Conservation (phyloP, 2,329 filamentous ascomycete species). For the Zelopaecilomyces penicillatus region DNA sequence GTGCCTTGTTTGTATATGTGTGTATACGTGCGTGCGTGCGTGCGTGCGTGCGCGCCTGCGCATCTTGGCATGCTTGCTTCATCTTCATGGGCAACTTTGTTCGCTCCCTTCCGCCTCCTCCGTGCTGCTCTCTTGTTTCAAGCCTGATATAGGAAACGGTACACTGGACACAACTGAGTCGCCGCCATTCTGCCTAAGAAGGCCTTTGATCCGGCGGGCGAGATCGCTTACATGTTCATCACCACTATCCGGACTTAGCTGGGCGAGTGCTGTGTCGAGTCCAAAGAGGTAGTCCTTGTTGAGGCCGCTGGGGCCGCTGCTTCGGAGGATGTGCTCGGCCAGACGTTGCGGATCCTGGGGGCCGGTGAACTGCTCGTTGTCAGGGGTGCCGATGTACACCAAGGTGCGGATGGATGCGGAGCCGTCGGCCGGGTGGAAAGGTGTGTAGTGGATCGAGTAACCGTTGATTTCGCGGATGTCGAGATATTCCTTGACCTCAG, state of each 20-base stretch:
- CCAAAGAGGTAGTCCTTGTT: conserved; percentile 85
- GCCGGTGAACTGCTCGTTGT: conserved; percentile 86
- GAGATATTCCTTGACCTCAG: conserved; percentile 79
- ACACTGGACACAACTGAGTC: conserved; percentile 9
- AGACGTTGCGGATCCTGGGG: conserved; percentile 70
- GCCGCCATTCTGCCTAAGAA: conserved; percentile 28
- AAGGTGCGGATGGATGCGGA: conserved; percentile 45
- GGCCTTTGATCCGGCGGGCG: conserved; percentile 58
- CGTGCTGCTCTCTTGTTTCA: conserved; percentile 17
- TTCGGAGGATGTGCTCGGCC: conserved; percentile 70
- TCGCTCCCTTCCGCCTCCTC: conserved; percentile 24
- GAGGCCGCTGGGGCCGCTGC: conserved; percentile 74
- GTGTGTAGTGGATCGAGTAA: conserved; percentile 86
- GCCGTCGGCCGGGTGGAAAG: conserved; percentile 54
- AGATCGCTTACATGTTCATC: conserved; percentile 83
- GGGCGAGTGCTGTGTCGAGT: conserved; percentile 66
- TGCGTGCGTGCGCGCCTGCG: background rate
- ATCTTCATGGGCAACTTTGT: conserved; percentile 9
- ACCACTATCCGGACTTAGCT: conserved; percentile 64
- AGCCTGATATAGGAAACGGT: conserved; percentile 10
- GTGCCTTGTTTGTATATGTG: too few relatives aligned
- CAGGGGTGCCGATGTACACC: conserved; percentile 90
- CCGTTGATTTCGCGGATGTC: conserved; percentile 97
- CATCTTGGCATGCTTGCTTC: conserved; percentile 5
- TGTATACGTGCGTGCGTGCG: too few relatives aligned